Evolutionary conservation across 1,139 yeast species (phyloP).

Genomic region (Tardiomyces blankii): DNA sequence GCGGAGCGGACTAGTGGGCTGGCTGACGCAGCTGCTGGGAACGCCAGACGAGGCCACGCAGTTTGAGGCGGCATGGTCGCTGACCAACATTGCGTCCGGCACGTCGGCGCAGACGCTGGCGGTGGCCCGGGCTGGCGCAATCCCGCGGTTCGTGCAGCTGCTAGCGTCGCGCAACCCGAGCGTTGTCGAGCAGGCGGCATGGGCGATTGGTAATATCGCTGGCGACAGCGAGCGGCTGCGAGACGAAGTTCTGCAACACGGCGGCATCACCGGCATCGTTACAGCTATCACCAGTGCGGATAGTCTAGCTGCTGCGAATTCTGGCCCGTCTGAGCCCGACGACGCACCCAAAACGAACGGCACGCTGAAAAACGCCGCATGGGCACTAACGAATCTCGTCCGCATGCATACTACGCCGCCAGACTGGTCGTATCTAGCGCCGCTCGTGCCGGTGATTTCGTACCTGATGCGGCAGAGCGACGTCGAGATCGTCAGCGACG

Average conservation of each 20-base stretch:
- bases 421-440: conserved; percentile 77
- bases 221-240: conserved; percentile 85
- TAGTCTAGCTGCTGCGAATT: conserved; percentile 46
- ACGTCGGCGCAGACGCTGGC: conserved; percentile 75
- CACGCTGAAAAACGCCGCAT: conserved; percentile 85
- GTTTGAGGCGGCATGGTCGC: conserved; percentile 96
- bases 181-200: conserved; percentile 92
- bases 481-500: conserved; percentile 86
- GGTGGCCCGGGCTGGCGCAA: conserved; percentile 86
- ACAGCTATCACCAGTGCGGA: conserved; percentile 32
- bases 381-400: conserved; percentile 91
- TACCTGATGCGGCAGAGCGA: conserved; percentile 82
- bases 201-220: conserved; percentile 98
- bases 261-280: conserved; percentile 50
- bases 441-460: conserved; percentile 82
- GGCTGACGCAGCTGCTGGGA: conserved; percentile 68
- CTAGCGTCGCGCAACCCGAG: conserved; percentile 71
- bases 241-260: conserved; percentile 63
- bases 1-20: conserved; percentile 82
- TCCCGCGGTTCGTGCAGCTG: conserved; percentile 75
- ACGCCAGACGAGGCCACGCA: conserved; percentile 75
- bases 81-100: conserved; percentile 92
- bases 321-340: conserved; percentile 28
- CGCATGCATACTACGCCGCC: conserved; percentile 94
- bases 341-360: conserved; percentile 40